Percentiles rank a stretch among this genome's conserved stretches.
Conservation (phyloP, 2,329 filamentous ascomycete genomes). For the Bipolaris oryzae region DNA sequence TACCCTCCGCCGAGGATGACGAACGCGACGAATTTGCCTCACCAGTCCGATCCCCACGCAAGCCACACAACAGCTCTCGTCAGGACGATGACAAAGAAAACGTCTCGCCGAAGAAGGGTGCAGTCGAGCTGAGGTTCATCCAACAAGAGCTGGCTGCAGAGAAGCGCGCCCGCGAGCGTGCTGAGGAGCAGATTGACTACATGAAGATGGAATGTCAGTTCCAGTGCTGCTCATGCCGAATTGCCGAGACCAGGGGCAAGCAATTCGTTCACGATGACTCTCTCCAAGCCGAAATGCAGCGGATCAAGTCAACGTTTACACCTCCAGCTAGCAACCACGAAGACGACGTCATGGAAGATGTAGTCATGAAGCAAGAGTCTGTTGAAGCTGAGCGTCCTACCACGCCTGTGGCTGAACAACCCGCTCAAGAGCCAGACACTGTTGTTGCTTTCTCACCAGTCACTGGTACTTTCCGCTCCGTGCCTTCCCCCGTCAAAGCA, state of each 20-base stretch:
- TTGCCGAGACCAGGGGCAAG: slow-evolving; percentile 48
- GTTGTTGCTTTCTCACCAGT: slow-evolving; percentile 45
- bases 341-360: slow-evolving; percentile 45
- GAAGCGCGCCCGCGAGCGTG: slow-evolving; percentile 67
- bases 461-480: slow-evolving; percentile 46
- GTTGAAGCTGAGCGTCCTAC: slow-evolving; percentile 24
- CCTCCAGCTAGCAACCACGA: slow-evolving; percentile 69
- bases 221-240: slow-evolving; percentile 66
- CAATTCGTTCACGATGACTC: slow-evolving; percentile 48
- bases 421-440: slow-evolving; percentile 24
- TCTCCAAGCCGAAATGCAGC: slow-evolving; percentile 44
- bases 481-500: slow-evolving; percentile 40
- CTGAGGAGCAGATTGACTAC: slow-evolving; percentile 76
- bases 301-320: slow-evolving; percentile 60
- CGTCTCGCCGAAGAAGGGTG: slow-evolving; percentile 51
- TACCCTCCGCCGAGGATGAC: slow-evolving; percentile 60
- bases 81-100: slow-evolving; percentile 56
- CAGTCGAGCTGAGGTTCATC: slow-evolving; percentile 55
- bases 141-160: slow-evolving; percentile 60
- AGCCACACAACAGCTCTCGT: slow-evolving; percentile 54
- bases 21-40: slow-evolving; percentile 68
- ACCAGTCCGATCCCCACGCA: slow-evolving; percentile 59
- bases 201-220: slow-evolving; percentile 76
- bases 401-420: slow-evolving; percentile 24
- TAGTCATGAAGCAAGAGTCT: slow-evolving; percentile 31